Evolutionary conservation across 2,329 filamentous ascomycete species (phyloP), one percentile per base, ranked within the genome.

Genomic region (Fusarium transvaalense): DNA sequence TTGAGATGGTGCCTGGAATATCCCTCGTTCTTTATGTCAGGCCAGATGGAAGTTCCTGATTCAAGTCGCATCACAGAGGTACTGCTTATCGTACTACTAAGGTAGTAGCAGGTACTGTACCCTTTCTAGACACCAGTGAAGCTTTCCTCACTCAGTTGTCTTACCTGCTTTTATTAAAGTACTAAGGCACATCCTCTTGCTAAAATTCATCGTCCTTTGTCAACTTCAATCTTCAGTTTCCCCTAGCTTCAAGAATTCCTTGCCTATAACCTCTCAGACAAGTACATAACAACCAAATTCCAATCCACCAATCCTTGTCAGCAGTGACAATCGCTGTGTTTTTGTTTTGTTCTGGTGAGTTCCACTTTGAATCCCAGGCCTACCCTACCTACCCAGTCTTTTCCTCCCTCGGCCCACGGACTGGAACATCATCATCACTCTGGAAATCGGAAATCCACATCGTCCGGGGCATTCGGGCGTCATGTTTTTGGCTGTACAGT

Each of bases 271-370:
- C 42, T 53, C 50, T 57, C 47, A 69, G 61, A 47, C 65, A 56
- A 37, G 21, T 35, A 38, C 45, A 50, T 37, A 58, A 50, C 56
- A 37, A 31, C 39, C 56, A 48, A 52, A 69, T 54, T 66, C 61
- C 62, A 70, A 67, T 54, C 48, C 43, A 53, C 41, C 45, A 27
- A 37, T 39, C 62, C 46, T 23, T 64, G 54, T 38, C 38, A 59
- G 52, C 34, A 66, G 66, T 63, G 66, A 63, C 45, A 63, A 63
- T 48, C 53, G 41, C 43, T 47, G 46, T 58, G 66, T 52, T 57
- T 68, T 57, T 63, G 47, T 69, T 66, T 69, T 69, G 66, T 45
- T 66, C 37, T 31, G 32, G 66, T 67, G 47, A 69, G 66, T 69
- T 51, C 66, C 66, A 69, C 62, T 62, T 51, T 15, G 29, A 13